A percentile compares a stretch with the other conserved stretches of the same genome.
These are phyloP conservation scores for Arthroderma sp. DNA, from an alignment of 2,329 filamentous ascomycete genomes.

Conservation along the genomic window DNA sequence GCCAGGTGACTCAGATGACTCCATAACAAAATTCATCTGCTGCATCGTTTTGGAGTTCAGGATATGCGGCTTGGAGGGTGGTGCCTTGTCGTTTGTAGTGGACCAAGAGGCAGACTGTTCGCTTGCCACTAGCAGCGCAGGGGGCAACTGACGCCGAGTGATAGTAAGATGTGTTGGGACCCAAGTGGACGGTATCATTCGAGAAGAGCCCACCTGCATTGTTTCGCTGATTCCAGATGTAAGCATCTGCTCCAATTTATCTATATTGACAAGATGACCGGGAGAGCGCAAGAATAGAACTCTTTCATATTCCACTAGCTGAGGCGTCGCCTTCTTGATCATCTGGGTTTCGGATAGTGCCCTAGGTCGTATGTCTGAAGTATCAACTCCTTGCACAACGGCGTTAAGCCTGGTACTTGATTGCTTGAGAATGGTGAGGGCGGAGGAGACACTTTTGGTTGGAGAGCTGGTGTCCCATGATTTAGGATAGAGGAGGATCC, in stretches of 20 bases:
- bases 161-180: slow-evolving; percentile 7
- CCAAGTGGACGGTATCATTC: slow-evolving; percentile 5
- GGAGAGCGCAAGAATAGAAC: slow-evolving; percentile 34
- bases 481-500: slow-evolving; percentile 37
- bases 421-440: slow-evolving; percentile 28
- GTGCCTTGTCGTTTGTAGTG: neutral
- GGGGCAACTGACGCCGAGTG: slow-evolving; percentile 7
- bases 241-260: slow-evolving; percentile 30
- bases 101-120: neutral
- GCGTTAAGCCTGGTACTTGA: slow-evolving; percentile 31
- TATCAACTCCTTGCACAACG: slow-evolving; percentile 33
- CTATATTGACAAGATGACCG: slow-evolving; percentile 29
- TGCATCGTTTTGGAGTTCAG: slow-evolving; percentile 6
- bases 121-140: slow-evolving; percentile 8
- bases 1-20: slow-evolving; percentile 5
- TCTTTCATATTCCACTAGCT: slow-evolving; percentile 34
- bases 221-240: slow-evolving; percentile 14
- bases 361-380: slow-evolving; percentile 17
- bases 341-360: slow-evolving; percentile 11
- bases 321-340: slow-evolving; percentile 21
- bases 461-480: slow-evolving; percentile 31
- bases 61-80: slow-evolving; percentile 5
- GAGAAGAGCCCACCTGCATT: neutral
- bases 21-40: slow-evolving; percentile 8
- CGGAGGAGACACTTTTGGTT: slow-evolving; percentile 21